Evolutionary conservation across 768 basidiomycete species (phyloP), one percentile per base, ranked within the genome.

Genomic region (Suillus weaverae): DNA sequence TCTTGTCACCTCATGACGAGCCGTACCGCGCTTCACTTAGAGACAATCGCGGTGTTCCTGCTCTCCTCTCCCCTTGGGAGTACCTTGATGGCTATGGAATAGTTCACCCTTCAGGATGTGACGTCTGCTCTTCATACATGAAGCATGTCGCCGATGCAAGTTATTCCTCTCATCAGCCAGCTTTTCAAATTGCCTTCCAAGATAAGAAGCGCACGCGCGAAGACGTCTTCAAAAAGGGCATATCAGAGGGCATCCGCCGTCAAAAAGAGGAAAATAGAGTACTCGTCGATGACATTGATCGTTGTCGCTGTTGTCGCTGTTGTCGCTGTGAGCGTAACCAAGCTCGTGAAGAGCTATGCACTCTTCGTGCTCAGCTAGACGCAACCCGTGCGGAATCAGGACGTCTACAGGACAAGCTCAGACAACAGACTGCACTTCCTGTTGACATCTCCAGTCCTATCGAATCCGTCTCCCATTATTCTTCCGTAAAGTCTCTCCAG

Each of bases 131-230:
- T 7, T 70, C 73, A 13, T 82, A 81, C 68, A 80, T 78, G 74
- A 74, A 77, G 62, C 80, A 81, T 64, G 70, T 80, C 65, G 74
- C 76, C 13, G 79, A 78, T 61, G 78, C 79, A 30, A 79, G 73
- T 66, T 76, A 78, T 66, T 78, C 74, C 51, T 74, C 72, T 32
- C 72, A 75, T 55, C 76, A 78, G 60, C 71, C 77, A 32, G 78
- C 79, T 10, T 78, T 81, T 67, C 77, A 81, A 68, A 73, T 74
- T 64, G 81, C 81, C 0, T 73, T 80, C 62, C 74, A 77, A 66
- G 77, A 79, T 61, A 74, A 77, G 57, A 77, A 80, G 68, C 73
- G 74, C 48, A 64, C 74, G n/a, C 76, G 76, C 67, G 80, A 81
- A 62, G 77, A 76, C 14, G 68, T 74, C 64, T 79, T 74, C 68